These are phyloP conservation scores for Acanthamoeba quina DNA, from an alignment of 208 protist species.

Conservation along the genomic window DNA sequence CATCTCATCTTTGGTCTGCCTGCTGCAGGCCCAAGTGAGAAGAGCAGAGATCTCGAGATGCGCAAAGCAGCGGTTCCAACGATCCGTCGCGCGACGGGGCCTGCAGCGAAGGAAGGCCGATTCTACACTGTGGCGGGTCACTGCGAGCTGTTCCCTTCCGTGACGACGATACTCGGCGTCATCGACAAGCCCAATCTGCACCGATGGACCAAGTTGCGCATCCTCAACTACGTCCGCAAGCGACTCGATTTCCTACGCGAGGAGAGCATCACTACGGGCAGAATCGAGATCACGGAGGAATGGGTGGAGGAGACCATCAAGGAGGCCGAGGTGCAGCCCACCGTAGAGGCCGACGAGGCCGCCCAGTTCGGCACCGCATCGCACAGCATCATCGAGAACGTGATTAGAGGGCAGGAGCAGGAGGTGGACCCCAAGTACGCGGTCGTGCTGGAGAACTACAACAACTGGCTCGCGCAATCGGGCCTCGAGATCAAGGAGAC, in stretches of 20 bases:
- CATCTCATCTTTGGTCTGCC: too few relatives aligned
- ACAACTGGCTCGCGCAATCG: slow-evolving; percentile 27
- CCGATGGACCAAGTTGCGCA: background rate
- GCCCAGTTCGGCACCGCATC: slow-evolving; percentile 17
- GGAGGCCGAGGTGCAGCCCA: background rate
- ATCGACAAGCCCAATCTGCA: slow-evolving; percentile 73
- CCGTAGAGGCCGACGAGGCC: background rate
- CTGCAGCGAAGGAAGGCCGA: background rate
- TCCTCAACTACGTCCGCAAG: background rate
- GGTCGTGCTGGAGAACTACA: background rate
- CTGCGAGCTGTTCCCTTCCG: slow-evolving; percentile 64
- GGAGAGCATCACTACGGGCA: background rate
- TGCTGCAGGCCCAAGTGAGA: too few relatives aligned
- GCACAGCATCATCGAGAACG: slow-evolving; percentile 46
- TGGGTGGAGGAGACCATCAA: slow-evolving; percentile 66
- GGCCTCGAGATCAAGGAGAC: background rate
- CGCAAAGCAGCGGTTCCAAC: background rate
- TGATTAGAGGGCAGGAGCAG: background rate
- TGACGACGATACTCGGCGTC: slow-evolving; percentile 76
- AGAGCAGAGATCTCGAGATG: background rate
- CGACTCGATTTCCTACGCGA: background rate
- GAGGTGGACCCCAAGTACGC: slow-evolving; percentile 3
- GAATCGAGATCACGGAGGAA: background rate
- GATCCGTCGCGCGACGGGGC: background rate
- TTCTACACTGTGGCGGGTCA: slow-evolving; percentile 26